These are phyloP conservation scores for Solanum hybrid DNA, from an alignment of 305 asterid genomes.

Conservation along the genomic window DNA sequence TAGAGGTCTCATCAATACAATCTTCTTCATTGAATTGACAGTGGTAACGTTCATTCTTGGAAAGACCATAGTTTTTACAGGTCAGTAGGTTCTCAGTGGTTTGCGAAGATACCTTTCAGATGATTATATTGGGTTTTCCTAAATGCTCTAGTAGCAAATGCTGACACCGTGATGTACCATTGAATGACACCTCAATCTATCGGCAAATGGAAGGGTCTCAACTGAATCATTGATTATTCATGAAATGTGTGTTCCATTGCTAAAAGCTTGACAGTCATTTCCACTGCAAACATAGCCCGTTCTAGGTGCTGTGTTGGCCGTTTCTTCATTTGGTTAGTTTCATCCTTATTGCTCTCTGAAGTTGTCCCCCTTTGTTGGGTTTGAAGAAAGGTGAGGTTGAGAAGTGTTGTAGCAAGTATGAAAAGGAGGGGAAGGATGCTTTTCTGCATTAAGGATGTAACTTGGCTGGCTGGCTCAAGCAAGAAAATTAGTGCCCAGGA, in stretches of 20 bases:
- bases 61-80: conserved; percentile 41
- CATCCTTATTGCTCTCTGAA: neutral
- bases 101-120: neutral
- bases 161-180: neutral
- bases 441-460: neutral
- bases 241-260: neutral
- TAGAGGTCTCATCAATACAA: conserved; percentile 69
- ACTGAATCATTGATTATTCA: neutral
- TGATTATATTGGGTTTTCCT: neutral
- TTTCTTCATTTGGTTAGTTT: neutral
- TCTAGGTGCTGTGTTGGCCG: neutral
- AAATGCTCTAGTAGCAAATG: neutral
- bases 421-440: neutral
- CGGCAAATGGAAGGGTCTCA: neutral
- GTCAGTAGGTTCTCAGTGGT: neutral
- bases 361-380: neutral
- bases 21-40: conserved; percentile 63
- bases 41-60: conserved; percentile 65
- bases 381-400: neutral
- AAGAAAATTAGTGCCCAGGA: neutral
- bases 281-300: neutral
- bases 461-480: neutral
- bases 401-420: neutral
- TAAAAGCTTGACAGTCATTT: neutral
- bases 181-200: neutral